phyloP scores from a whole-genome alignment of 2,329 filamentous ascomycete genomes.

The Torrubiella hemipterigena region DNA sequence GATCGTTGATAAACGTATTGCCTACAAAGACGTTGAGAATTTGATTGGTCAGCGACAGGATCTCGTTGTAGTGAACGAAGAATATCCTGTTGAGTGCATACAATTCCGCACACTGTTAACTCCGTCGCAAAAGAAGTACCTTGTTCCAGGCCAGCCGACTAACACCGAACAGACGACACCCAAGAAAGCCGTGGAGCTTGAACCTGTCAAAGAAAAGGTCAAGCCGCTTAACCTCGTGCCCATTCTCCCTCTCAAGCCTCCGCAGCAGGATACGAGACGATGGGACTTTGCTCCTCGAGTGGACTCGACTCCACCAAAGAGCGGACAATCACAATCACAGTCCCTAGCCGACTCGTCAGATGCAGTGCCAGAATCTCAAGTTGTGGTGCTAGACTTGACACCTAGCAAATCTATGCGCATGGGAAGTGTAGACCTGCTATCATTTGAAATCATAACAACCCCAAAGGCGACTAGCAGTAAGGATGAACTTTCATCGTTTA shows the following conservation, averaged over 20 bases:
- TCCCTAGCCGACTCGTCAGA: too few species aligned
- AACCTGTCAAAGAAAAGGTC: slow-evolving; percentile 29
- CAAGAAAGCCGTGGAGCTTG: slow-evolving; percentile 9
- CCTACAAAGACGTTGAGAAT: slow-evolving; percentile 49
- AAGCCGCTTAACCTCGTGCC: too few species aligned
- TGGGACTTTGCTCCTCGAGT: slow-evolving; percentile 26
- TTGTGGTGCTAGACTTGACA: too few species aligned
- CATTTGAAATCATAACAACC: too few species aligned
- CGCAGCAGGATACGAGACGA: slow-evolving; percentile 21
- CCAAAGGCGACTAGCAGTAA: too few species aligned
- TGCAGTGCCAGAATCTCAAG: too few species aligned
- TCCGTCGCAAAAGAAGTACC: slow-evolving; percentile 45
- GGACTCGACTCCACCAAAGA: slow-evolving; percentile 23
- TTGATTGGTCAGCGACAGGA: slow-evolving; percentile 18
- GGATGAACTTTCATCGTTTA: slow-evolving; percentile 53
- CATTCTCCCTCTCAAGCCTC: slow-evolving; percentile 41
- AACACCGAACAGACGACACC: background rate
- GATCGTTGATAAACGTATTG: slow-evolving; percentile 60
- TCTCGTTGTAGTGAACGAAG: slow-evolving; percentile 49
- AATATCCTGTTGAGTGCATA: slow-evolving; percentile 59
- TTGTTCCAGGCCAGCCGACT: slow-evolving; percentile 35
- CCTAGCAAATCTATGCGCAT: too few species aligned
- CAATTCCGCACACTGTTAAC: slow-evolving; percentile 45
- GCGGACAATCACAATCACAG: too few species aligned
- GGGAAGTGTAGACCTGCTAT: too few species aligned